Conservation (phyloP, 192 early-diverging fungal species). For the Jimgerdemannia lactiflua region DNA sequence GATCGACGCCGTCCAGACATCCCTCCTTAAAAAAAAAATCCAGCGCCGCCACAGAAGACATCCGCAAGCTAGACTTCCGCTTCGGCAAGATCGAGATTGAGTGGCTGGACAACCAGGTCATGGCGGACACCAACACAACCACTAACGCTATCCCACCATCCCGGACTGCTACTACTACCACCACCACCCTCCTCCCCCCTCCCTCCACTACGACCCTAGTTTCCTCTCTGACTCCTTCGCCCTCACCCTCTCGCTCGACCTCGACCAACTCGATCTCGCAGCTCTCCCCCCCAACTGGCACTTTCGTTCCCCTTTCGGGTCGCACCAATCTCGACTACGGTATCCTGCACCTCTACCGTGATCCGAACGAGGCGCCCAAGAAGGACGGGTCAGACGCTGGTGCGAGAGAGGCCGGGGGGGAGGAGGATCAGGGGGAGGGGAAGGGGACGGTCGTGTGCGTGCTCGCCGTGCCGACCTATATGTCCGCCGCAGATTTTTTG, state of each 20-base stretch:
- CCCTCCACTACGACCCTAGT: constrained; percentile 1
- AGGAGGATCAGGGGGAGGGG: constrained; percentile 16
- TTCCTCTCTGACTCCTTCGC: not conserved
- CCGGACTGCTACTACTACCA: not conserved
- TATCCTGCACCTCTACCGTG: constrained; percentile 65
- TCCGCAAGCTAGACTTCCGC: constrained; percentile 15
- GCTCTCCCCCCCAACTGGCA: not conserved
- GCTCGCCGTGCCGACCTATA: constrained; percentile 85
- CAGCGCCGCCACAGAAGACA: not conserved
- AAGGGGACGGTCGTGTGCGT: constrained; percentile 58
- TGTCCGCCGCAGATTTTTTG: constrained; percentile 88
- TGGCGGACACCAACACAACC: constrained; percentile 5
- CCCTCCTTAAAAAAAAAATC: not conserved
- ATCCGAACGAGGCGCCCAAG: constrained; percentile 41
- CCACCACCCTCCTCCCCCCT: not conserved
- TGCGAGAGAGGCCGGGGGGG: not conserved
- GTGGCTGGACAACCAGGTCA: constrained; percentile 23
- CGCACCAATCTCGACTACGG: constrained; percentile 38
- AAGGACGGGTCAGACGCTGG: constrained; percentile 2
- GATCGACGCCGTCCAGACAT: not conserved
- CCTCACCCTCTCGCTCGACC: constrained; percentile 6
- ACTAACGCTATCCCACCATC: not conserved
- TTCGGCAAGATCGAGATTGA: constrained; percentile 27
- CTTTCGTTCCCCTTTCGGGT: constrained; percentile 17
- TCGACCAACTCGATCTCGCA: constrained; percentile 2